Evolutionary conservation across 495 filamentous ascomycete genomes (phyloP).

Genomic region (Penicillium waksmanii): DNA sequence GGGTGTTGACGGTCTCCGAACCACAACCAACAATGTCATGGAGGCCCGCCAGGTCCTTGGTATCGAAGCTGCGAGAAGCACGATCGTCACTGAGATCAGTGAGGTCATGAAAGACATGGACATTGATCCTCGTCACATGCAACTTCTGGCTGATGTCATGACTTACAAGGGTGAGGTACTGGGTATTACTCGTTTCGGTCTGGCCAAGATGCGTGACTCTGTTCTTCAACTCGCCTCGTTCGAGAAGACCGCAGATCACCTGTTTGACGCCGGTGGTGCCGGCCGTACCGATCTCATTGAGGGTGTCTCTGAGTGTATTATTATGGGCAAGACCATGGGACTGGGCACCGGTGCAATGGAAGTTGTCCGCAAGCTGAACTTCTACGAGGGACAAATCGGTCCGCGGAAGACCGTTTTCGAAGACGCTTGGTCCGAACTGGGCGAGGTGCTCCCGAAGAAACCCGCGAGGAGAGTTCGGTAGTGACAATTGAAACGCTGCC

Average conservation of each 20-base stretch:
- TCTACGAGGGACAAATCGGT: slow-evolving; percentile 65
- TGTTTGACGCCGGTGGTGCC: slow-evolving; percentile 90
- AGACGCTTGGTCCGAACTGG: slow-evolving; percentile 63
- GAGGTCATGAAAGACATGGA: slow-evolving; percentile 88
- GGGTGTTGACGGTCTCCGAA: slow-evolving; percentile 76
- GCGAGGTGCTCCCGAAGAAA: slow-evolving; percentile 30
- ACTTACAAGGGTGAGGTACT: slow-evolving; percentile 97
- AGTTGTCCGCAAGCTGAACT: slow-evolving; percentile 74
- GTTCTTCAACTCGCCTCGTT: slow-evolving; percentile 95
- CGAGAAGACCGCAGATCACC: slow-evolving; percentile 97
- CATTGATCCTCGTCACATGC: slow-evolving; percentile 98
- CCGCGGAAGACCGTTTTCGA: slow-evolving; percentile 75
- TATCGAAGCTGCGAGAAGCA: slow-evolving; percentile 89
- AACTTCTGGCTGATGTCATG: slow-evolving; percentile 98
- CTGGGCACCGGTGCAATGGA: slow-evolving; percentile 92
- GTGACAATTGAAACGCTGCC: slow-evolving; percentile 15
- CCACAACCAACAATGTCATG: slow-evolving; percentile 84
- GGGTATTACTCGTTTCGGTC: slow-evolving; percentile 95
- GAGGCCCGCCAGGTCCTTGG: slow-evolving; percentile 91
- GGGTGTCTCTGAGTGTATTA: slow-evolving; percentile 96
- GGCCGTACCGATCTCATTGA: slow-evolving; percentile 89
- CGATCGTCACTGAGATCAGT: slow-evolving; percentile 80
- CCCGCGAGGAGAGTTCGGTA: slow-evolving; percentile 30
- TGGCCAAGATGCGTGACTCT: slow-evolving; percentile 95
- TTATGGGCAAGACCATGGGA: slow-evolving; percentile 92